Base-by-base conservation (phyloP, 2,329 filamentous ascomycete genomes). In the Diaporthe batatas region DNA sequence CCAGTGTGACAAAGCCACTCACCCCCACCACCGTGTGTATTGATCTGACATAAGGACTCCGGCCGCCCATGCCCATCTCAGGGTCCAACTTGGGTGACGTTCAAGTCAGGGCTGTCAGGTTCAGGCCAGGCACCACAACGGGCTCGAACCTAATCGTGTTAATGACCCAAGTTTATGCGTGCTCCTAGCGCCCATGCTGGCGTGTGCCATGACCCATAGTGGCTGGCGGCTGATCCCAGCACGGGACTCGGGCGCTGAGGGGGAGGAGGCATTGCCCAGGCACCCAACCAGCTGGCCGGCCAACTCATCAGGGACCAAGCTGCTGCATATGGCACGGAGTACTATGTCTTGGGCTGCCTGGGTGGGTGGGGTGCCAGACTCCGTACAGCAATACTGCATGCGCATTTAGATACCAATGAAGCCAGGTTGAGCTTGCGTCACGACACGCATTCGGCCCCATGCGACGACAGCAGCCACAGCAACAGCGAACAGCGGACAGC, bases 401-500 rank as follows among this genome's bases (percentile, higher is more conserved):
- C 51, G 59, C 70, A 68, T 54, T 68, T 68, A 49, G 44, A 49
- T n/a, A 47, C 58, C 62, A 44, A 51, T 34, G 57, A 51, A 57
- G 67, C 57, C 67, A 51, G 34, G 57, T 42, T 70, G 47, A 73
- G 71, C 67, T 73, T 51, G 62, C 62, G 57, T 72, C 55, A 70
- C 53, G 51, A 69, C 53, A 68, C 47, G 54, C 65, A 65, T 34
- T 51, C 58, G 47, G 23, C 67, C 59, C 70, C 32, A 58, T 47
- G 62, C 57, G 16, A 57, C 67, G 16, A 39, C 69, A 58, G 39
- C 51, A 32, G 32, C 54, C 42, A 64, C 59, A 51, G 59, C 59
- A 51, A 49, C 29, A 29, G 29, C 29, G 29, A 36, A 42, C 39
- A 18, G 39, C 39, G 14, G 16, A 42, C 53, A 36, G 47, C 51